Percentiles rank a stretch among this genome's conserved stretches.
These are phyloP conservation scores for Rachicladosporium sp. DNA, from an alignment of 2,329 filamentous ascomycete species.

Conservation along the genomic window DNA sequence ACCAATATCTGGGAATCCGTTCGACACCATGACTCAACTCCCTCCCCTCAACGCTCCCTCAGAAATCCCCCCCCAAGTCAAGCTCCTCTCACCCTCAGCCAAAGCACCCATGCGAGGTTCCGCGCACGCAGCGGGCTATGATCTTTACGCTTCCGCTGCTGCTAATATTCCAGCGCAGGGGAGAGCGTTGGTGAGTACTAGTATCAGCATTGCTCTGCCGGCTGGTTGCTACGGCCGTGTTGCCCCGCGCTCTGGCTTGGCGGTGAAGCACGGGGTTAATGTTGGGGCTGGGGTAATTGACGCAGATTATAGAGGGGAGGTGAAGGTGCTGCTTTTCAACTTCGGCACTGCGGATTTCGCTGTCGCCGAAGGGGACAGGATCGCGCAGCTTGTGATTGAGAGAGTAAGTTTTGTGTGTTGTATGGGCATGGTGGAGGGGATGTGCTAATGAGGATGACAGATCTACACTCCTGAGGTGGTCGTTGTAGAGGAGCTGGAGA, in stretches of 20 bases:
- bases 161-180: conserved; percentile 68
- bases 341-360: conserved; percentile 70
- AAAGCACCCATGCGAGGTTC: conserved; percentile 77
- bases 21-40: conserved; percentile 10
- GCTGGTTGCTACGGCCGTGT: conserved; percentile 84
- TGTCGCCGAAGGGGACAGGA: conserved; percentile 72
- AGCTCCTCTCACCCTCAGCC: conserved; percentile 74
- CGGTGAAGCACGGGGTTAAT: conserved; percentile 87
- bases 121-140: conserved; percentile 83
- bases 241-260: conserved; percentile 81
- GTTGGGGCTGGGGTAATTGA: conserved; percentile 95
- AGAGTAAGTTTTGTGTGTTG: conserved; percentile 40
- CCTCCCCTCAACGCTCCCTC: too few species aligned
- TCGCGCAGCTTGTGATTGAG: conserved; percentile 90
- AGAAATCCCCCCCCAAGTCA: conserved; percentile 49
- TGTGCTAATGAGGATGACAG: conserved; percentile 25
- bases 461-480: conserved; percentile 86
- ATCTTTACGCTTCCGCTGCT: conserved; percentile 66
- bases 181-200: conserved; percentile 79
- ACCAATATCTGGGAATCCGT: conserved; percentile 13
- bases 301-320: conserved; percentile 86
- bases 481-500: conserved; percentile 79
- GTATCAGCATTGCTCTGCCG: conserved; percentile 81
- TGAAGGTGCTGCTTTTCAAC: conserved; percentile 94
- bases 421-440: too few species aligned